A percentile compares a stretch with the other conserved stretches of the same genome.
These are phyloP conservation scores for Aspergillus steynii DNA, from an alignment of 495 filamentous ascomycete genomes.

Conservation along the genomic window DNA sequence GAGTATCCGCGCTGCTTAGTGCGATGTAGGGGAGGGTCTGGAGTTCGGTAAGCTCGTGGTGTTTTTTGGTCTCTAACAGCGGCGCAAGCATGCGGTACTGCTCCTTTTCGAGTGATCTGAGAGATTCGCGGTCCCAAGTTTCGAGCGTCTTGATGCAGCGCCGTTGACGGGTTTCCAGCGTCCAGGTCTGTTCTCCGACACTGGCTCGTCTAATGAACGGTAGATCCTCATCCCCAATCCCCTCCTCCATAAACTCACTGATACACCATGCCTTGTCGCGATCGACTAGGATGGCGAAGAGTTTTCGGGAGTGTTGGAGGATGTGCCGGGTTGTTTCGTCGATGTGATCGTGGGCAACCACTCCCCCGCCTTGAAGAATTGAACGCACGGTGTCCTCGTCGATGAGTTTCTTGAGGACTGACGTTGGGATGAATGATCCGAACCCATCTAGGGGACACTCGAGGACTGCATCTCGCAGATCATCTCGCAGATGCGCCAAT, in stretches of 20 bases:
- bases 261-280: neutral
- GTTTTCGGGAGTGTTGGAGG: neutral
- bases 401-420: neutral
- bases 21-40: slow-evolving; percentile 9
- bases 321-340: neutral
- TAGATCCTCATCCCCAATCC: slow-evolving; percentile 2
- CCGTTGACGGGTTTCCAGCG: neutral
- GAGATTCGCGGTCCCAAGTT: neutral
- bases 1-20: neutral
- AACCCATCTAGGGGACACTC: neutral
- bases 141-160: neutral
- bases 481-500: neutral
- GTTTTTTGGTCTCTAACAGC: neutral
- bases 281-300: slow-evolving; percentile 4
- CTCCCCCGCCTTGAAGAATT: neutral
- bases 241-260: neutral
- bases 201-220: neutral
- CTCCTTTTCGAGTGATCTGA: slow-evolving; percentile 1
- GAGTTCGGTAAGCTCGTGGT: slow-evolving; percentile 4
- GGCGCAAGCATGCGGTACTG: slow-evolving; percentile 12
- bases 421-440: neutral
- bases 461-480: neutral
- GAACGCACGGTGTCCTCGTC: neutral
- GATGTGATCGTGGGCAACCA: neutral
- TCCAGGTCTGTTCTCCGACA: neutral